These are phyloP conservation scores for Takakia lepidozioides DNA, from an alignment of 225 moss, liverwort and hornwort species.

Conservation along the genomic window DNA sequence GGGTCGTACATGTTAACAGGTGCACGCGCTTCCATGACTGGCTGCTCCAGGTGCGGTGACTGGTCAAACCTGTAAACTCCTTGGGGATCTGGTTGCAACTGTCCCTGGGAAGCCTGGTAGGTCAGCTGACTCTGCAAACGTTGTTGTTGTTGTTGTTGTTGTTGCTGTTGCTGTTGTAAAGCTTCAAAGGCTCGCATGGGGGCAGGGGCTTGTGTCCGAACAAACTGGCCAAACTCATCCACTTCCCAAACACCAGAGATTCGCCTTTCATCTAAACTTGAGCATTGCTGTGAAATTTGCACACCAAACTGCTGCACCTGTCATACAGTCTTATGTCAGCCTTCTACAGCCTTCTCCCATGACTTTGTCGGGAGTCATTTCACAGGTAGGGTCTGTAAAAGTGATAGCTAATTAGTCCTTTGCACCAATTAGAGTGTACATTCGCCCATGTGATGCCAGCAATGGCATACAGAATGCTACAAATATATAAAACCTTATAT, in stretches of 20 bases:
- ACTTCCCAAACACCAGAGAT: slow-evolving; percentile 98
- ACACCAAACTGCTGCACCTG: slow-evolving; percentile 17
- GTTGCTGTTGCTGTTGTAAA: background rate
- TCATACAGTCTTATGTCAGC: too few relatives aligned
- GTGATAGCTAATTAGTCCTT: too few relatives aligned
- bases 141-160: slow-evolving; percentile 38
- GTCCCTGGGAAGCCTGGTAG: slow-evolving; percentile 34
- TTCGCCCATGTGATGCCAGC: too few relatives aligned
- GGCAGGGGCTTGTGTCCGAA: slow-evolving; percentile 4
- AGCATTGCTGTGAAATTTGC: too few relatives aligned
- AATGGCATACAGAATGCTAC: too few relatives aligned
- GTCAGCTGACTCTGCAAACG: slow-evolving; percentile 47
- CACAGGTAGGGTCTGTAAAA: too few relatives aligned
- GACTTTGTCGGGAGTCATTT: too few relatives aligned
- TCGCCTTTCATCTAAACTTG: slow-evolving; percentile 70
- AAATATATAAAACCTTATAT: too few relatives aligned
- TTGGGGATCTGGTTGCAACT: slow-evolving; percentile 70
- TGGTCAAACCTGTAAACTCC: slow-evolving; percentile 71
- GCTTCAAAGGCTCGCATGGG: too few relatives aligned
- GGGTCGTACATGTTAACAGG: slow-evolving; percentile 78
- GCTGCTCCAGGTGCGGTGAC: too few relatives aligned
- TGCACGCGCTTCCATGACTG: background rate
- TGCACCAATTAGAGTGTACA: too few relatives aligned
- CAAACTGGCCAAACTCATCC: slow-evolving; percentile 91
- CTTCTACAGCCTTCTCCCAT: too few relatives aligned